Base-by-base conservation (phyloP, 1,284 basidiomycete species). In the Polyporus tsugae region DNA sequence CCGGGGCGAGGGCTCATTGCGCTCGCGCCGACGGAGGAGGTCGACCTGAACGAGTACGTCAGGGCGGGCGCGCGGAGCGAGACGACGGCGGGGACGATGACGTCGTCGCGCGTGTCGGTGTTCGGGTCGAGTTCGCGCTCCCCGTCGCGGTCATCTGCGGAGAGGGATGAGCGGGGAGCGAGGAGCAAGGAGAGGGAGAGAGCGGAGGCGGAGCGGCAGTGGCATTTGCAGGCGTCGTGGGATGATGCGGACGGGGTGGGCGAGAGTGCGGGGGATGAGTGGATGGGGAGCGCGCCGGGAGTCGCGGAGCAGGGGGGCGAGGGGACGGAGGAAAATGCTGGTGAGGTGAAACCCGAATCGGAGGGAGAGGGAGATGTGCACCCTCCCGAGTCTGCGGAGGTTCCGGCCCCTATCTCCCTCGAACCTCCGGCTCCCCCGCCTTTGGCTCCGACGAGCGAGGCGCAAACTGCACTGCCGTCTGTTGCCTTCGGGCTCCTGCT, bases 21-120 rank as follows among this genome's bases (percentile, higher is more conserved):
- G 36, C 55, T 4, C 55, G 10, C 33, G 5, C 33, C 53, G 35
- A 42, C 22, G 22, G 62, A 25, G 17, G 29, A 57, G 10, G 19
- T 64, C 33, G 60, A 66, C 46, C 13, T 66, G 22, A 66, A 66
- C 52, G 64, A 17, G 25, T 66, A 57, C 41, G 13, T 58, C 19
- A 22, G 33, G 55, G 19, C 35, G 35, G 55, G 55, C 9, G 7
- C 33, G 9, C n/a, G 55, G 19, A 57, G 2, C 9, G 19, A 17
- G 55, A 35, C 19, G 4, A 6, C 6, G 52, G 10, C 10, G 52
- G 22, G 4, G 36, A 35, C 19, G 19, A n/a, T 38, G 2, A 15
- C 33, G 3, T 58, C 55, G 35, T 38, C 55, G 55, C 55, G 33
- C 35, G 55, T 58, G 4, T 58, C 36, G 3, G 55, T 58, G 36